A percentile compares a stretch with the other conserved stretches of the same genome.
phyloP scores from a whole-genome alignment of 2,329 filamentous ascomycete species.

The Aspergillus ochraceoroseus region DNA sequence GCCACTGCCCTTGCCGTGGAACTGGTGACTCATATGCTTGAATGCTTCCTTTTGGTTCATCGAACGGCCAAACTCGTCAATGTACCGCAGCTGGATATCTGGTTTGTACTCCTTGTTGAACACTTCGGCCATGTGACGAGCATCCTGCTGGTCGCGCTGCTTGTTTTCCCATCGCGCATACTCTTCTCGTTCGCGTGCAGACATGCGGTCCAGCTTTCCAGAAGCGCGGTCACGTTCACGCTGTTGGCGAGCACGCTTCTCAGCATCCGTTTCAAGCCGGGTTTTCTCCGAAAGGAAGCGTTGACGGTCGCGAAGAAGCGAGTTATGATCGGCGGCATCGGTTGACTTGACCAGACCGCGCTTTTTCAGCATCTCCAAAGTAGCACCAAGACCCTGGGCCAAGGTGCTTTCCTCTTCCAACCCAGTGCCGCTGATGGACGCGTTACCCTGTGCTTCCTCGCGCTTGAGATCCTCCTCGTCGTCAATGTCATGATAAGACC shows the following conservation, averaged over 20 bases:
- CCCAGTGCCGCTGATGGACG: conserved; percentile 58
- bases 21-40: conserved; percentile 93
- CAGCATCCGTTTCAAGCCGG: conserved; percentile 71
- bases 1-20: conserved; percentile 95
- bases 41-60: conserved; percentile 96
- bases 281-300: conserved; percentile 75
- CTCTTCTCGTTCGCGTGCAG: conserved; percentile 84
- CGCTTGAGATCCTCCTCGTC: conserved; percentile 48
- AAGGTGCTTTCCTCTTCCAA: conserved; percentile 82
- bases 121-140: conserved; percentile 73
- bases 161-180: conserved; percentile 83
- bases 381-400: conserved; percentile 71
- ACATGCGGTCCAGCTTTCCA: conserved; percentile 81
- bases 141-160: conserved; percentile 77
- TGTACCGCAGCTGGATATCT: conserved; percentile 82
- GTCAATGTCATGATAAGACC: conserved; percentile 49
- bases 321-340: conserved; percentile 60
- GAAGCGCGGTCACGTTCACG: conserved; percentile 83
- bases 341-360: conserved; percentile 71
- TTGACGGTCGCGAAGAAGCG: conserved; percentile 65
- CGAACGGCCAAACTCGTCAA: conserved; percentile 77
- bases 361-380: conserved; percentile 75
- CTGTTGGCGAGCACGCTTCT: conserved; percentile 70
- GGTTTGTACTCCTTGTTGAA: conserved; percentile 87
- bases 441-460: conserved; percentile 42